A percentile compares a stretch with the other conserved stretches of the same genome.
These are phyloP conservation scores for Carex parvula DNA, from an alignment of 176 grass and related monocot genomes.

Conservation along the genomic window DNA sequence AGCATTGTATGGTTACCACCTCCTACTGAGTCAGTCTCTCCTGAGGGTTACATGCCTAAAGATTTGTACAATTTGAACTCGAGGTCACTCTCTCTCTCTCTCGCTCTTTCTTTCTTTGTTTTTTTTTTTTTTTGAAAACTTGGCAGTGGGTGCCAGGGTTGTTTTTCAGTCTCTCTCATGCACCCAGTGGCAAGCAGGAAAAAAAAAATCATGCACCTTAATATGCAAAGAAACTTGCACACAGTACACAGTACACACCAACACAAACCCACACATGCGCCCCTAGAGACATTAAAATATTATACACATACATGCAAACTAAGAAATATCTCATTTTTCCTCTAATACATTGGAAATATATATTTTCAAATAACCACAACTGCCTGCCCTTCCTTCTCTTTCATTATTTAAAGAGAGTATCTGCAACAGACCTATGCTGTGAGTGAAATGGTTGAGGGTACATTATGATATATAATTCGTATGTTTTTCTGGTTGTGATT, in stretches of 20 bases:
- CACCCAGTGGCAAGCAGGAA: not conserved
- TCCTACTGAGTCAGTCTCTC: conserved; percentile 94
- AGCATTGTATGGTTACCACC: conserved; percentile 91
- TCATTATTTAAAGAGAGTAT: not conserved
- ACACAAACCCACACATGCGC: not conserved
- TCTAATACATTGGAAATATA: not conserved
- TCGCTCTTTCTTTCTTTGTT: not conserved
- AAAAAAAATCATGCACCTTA: too few relatives aligned
- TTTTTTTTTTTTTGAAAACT: not conserved
- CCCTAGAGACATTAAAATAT: not conserved
- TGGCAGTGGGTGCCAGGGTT: not conserved
- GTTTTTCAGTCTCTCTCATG: not conserved
- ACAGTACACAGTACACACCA: too few relatives aligned
- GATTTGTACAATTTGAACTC: conserved; percentile 99
- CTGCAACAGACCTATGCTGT: not conserved
- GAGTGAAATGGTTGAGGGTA: not conserved
- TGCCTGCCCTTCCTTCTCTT: not conserved
- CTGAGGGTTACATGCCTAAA: conserved; percentile 99
- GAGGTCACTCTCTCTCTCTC: conserved; percentile 47
- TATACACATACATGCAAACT: not conserved
- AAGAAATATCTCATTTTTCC: not conserved
- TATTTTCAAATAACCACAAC: not conserved
- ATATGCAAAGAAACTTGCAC: too few relatives aligned
- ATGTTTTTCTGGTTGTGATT: not conserved
- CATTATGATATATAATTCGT: not conserved